Percentiles rank a stretch among this genome's conserved stretches.
These are phyloP conservation scores for Venturiaceae sp. DNA, from an alignment of 2,329 filamentous ascomycete species.

Conservation along the genomic window DNA sequence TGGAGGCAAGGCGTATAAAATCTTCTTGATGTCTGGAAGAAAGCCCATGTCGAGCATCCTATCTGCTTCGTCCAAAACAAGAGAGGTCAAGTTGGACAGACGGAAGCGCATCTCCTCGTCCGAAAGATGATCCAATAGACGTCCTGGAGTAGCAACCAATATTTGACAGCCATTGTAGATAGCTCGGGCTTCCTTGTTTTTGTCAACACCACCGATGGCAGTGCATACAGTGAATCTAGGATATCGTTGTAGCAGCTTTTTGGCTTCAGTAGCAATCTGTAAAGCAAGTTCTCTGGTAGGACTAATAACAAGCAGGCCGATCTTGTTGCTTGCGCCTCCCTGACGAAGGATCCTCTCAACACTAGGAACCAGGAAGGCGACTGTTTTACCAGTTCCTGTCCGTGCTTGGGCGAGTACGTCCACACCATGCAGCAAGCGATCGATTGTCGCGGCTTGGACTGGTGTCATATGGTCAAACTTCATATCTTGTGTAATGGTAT, in stretches of 20 bases:
- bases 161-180: conserved; percentile 60
- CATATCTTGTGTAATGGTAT: conserved; percentile 1
- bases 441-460: not conserved
- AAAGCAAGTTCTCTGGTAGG: conserved; percentile 53
- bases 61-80: conserved; percentile 93
- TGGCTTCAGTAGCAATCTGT: conserved; percentile 37
- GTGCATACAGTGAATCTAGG: conserved; percentile 29
- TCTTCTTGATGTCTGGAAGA: conserved; percentile 88
- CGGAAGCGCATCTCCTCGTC: conserved; percentile 73
- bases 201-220: conserved; percentile 35
- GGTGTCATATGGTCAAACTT: not conserved
- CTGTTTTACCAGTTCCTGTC: conserved; percentile 41
- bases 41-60: conserved; percentile 98
- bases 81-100: conserved; percentile 59
- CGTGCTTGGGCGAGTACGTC: conserved; percentile 34
- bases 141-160: conserved; percentile 89
- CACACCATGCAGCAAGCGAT: not conserved
- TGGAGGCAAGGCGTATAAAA: conserved; percentile 62
- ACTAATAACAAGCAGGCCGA: conserved; percentile 43
- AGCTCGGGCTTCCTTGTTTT: conserved; percentile 47
- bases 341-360: conserved; percentile 31
- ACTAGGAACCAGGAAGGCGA: conserved; percentile 38
- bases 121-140: conserved; percentile 84
- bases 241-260: conserved; percentile 31
- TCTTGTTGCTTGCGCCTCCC: conserved; percentile 23